These are phyloP conservation scores for Acephala macrosclerotiorum DNA, from an alignment of 2,329 filamentous ascomycete genomes.

Conservation along the genomic window DNA sequence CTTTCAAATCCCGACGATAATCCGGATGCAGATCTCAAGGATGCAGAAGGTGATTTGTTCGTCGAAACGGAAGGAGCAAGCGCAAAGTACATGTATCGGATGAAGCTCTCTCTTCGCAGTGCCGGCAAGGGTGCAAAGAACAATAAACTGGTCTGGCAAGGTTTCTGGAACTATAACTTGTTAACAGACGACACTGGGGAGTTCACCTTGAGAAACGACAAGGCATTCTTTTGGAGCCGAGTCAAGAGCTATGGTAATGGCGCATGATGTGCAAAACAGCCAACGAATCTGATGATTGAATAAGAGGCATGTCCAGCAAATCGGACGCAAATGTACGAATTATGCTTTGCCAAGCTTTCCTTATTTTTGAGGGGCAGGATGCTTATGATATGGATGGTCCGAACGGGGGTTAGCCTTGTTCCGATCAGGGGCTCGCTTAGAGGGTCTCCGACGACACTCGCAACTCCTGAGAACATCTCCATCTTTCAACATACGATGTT, in stretches of 20 bases:
- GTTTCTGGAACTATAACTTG: conserved; percentile 90
- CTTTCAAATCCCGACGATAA: conserved; percentile 49
- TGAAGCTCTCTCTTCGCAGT: conserved; percentile 77
- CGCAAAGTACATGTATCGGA: conserved; percentile 81
- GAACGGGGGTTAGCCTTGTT: conserved; percentile 2
- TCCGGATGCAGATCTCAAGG: conserved; percentile 44
- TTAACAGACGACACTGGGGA: conserved; percentile 90
- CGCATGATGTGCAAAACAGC: conserved; percentile 11
- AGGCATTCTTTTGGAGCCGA: conserved; percentile 72
- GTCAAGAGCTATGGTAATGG: conserved; percentile 67
- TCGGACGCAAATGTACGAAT: neutral
- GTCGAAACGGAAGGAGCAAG: conserved; percentile 88
- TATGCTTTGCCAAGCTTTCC: conserved; percentile 4
- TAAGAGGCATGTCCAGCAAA: neutral
- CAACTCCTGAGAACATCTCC: neutral
- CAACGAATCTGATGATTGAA: conserved; percentile 1
- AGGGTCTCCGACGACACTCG: neutral
- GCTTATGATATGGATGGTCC: neutral
- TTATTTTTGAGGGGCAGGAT: neutral
- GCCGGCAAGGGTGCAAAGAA: conserved; percentile 73
- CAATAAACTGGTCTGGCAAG: conserved; percentile 88
- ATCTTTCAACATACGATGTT: neutral
- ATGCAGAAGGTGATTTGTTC: conserved; percentile 72
- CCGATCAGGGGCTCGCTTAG: conserved; percentile 9
- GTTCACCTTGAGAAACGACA: conserved; percentile 72